Evolutionary conservation across 2,329 filamentous ascomycete species (phyloP).

Genomic region (Fusarium caatingaense): DNA sequence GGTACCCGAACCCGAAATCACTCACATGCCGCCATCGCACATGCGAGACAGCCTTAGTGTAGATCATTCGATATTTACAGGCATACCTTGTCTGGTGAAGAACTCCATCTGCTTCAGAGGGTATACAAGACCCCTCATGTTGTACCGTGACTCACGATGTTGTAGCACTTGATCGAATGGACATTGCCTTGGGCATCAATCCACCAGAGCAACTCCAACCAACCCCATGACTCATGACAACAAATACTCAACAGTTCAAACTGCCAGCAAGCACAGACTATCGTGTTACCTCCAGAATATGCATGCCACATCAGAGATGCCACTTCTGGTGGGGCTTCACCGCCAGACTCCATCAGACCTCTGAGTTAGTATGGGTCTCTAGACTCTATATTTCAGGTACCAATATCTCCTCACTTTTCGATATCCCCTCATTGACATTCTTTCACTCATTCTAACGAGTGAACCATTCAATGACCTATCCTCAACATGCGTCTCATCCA

Average conservation of each 20-base stretch:
- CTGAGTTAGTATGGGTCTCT: conserved; percentile 6
- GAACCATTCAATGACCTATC: background rate
- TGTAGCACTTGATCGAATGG: background rate
- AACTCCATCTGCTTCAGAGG: background rate
- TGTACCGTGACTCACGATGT: background rate
- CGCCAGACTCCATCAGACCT: conserved; percentile 19
- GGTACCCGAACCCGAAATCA: conserved; percentile 9
- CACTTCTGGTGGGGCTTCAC: conserved; percentile 30
- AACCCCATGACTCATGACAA: conserved; percentile 25
- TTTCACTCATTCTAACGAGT: no score
- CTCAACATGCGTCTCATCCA: conserved; percentile 45
- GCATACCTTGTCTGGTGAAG: background rate
- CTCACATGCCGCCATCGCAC: background rate
- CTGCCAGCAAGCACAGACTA: conserved; percentile 25
- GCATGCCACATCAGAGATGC: conserved; percentile 32
- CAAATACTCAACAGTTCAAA: background rate
- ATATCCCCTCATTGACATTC: background rate
- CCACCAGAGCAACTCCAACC: conserved; percentile 6
- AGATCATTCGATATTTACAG: background rate
- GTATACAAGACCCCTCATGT: background rate
- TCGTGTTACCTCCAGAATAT: conserved; percentile 17
- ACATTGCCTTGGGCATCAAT: conserved; percentile 22
- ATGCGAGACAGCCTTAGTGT: conserved; percentile 7
- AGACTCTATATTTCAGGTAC: conserved; percentile 3
- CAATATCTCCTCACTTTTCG: background rate